Conservation (phyloP, 1,139 yeast genomes). For the Oligophagozyma castellii region DNA sequence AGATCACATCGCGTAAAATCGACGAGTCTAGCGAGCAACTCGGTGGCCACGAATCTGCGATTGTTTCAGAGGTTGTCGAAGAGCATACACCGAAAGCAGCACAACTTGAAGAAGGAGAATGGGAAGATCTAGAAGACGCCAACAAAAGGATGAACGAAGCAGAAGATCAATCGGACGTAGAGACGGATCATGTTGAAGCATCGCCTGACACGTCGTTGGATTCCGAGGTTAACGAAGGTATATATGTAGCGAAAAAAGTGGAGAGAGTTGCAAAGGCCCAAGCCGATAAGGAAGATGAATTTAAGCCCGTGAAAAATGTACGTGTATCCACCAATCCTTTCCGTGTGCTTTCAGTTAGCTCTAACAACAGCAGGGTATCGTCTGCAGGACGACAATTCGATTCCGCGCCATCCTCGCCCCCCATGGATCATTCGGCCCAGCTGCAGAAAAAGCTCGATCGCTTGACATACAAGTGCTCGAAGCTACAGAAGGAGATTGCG, state of each 20-base stretch:
- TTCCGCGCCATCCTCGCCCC: no score
- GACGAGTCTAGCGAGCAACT: no score
- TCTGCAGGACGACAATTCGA: no score
- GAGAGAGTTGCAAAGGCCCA: constrained; percentile 1
- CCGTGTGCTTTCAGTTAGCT: constrained; percentile 22
- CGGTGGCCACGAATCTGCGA: no score
- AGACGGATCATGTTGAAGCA: background rate
- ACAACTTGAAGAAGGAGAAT: constrained; percentile 2
- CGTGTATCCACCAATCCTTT: constrained; percentile 20
- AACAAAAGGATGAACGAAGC: constrained; percentile 1
- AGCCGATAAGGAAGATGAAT: constrained; percentile 2
- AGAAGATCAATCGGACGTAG: background rate
- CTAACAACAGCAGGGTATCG: constrained; percentile 3
- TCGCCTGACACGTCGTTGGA: no score
- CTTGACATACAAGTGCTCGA: constrained; percentile 22
- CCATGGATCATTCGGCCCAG: constrained; percentile 8
- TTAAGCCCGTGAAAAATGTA: no score
- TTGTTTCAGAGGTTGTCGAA: no score
- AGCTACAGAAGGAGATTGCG: constrained; percentile 26
- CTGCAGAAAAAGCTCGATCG: constrained; percentile 19
- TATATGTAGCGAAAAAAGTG: background rate
- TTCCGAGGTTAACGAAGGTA: no score
- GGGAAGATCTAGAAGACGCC: constrained; percentile 2
- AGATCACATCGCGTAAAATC: no score
- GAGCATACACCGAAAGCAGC: no score